Conservation (phyloP, 2,329 filamentous ascomycete genomes). For the Escovopsis sp. region DNA sequence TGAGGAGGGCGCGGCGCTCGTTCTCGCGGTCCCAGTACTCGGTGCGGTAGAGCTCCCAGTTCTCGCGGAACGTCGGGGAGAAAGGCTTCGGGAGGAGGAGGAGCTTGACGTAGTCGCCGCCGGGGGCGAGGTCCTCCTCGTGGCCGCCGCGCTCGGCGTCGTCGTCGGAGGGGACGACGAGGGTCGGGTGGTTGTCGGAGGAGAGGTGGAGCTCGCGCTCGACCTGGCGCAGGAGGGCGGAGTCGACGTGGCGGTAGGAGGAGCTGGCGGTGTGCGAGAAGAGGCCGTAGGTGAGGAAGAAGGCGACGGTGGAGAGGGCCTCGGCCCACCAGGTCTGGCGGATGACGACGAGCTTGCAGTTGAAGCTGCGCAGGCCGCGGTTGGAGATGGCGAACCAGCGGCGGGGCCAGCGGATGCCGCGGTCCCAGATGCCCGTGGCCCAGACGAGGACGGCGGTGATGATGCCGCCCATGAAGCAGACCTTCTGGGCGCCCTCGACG, state of each 20-base stretch:
- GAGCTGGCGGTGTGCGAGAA: slow-evolving; percentile 55
- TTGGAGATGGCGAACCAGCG: slow-evolving; percentile 85
- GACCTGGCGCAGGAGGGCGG: slow-evolving; percentile 41
- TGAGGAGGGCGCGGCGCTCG: slow-evolving; percentile 62
- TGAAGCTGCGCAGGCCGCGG: slow-evolving; percentile 78
- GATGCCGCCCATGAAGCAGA: slow-evolving; percentile 81
- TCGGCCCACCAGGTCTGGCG: slow-evolving; percentile 73
- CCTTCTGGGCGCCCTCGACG: slow-evolving; percentile 76
- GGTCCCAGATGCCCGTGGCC: slow-evolving; percentile 93
- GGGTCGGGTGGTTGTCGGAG: slow-evolving; percentile 24
- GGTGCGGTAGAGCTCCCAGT: slow-evolving; percentile 87
- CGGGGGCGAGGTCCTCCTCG: slow-evolving; percentile 81
- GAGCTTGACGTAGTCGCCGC: slow-evolving; percentile 84
- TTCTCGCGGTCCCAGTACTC: slow-evolving; percentile 98
- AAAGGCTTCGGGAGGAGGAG: slow-evolving; percentile 88
- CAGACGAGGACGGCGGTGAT: slow-evolving; percentile 79
- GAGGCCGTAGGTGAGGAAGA: slow-evolving; percentile 62
- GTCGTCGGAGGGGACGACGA: slow-evolving; percentile 32
- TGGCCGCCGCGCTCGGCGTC: slow-evolving; percentile 43
- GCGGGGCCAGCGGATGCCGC: slow-evolving; percentile 85
- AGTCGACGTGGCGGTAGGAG: slow-evolving; percentile 65
- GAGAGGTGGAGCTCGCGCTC: slow-evolving; percentile 42
- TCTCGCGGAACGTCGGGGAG: slow-evolving; percentile 84
- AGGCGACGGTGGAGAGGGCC: slow-evolving; percentile 53
- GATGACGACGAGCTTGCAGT: slow-evolving; percentile 88